Conservation (phyloP, 2,329 filamentous ascomycete genomes). For the Sporothrix pseudoabietina region DNA sequence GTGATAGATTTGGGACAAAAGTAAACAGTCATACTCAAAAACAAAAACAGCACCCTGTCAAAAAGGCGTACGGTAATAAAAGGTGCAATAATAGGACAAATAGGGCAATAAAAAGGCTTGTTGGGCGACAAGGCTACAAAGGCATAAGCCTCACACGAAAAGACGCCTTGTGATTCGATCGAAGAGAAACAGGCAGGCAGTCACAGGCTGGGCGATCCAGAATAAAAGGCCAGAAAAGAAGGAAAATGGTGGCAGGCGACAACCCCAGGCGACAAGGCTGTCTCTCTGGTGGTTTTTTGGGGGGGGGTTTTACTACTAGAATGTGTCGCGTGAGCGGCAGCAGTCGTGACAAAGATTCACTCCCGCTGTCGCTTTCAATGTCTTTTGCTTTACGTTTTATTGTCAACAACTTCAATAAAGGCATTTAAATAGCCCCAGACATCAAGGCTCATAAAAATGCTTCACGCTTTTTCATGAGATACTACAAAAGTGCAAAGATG, state of each 20-base stretch:
- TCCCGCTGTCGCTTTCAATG: not conserved
- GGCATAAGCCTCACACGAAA: not conserved
- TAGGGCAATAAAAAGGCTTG: not conserved
- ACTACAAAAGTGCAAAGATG: too few species aligned
- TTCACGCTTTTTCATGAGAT: too few species aligned
- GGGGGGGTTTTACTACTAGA: not conserved
- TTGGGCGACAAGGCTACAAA: slow-evolving; percentile 10
- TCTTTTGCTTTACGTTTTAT: not conserved
- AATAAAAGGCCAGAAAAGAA: not conserved
- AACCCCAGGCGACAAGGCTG: slow-evolving; percentile 21
- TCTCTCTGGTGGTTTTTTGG: not conserved
- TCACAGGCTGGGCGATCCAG: not conserved
- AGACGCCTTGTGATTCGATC: not conserved
- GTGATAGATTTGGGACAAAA: not conserved
- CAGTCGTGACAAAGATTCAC: not conserved
- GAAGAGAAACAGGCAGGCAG: not conserved
- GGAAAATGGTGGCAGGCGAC: not conserved
- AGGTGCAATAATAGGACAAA: not conserved
- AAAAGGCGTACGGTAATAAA: not conserved
- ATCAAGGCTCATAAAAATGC: too few species aligned
- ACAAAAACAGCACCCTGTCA: too few species aligned
- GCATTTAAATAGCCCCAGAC: too few species aligned
- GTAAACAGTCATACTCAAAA: not conserved
- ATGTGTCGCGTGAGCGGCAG: not conserved
- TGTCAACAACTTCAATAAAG: not conserved